Conservation (phyloP, 495 filamentous ascomycete species). For the Hypoxylon rickii region DNA sequence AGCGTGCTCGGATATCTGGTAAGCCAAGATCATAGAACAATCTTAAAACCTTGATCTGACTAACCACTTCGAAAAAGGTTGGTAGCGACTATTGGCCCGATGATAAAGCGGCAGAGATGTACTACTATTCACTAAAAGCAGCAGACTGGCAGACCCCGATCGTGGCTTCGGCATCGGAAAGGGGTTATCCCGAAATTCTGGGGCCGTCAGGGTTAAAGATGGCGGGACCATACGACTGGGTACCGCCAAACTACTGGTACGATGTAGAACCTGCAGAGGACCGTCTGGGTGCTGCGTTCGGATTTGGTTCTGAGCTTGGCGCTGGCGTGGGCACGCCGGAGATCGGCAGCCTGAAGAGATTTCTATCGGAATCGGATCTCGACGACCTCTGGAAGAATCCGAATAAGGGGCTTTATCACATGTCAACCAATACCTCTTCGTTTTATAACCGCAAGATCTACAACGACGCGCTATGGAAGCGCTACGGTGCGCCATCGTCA, state of each 20-base stretch:
- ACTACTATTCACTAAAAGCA: slow-evolving; percentile 51
- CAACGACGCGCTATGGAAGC: slow-evolving; percentile 56
- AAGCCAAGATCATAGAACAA: no score
- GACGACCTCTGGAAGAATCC: slow-evolving; percentile 60
- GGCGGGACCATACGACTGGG: slow-evolving; percentile 70
- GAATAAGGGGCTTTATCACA: slow-evolving; percentile 60
- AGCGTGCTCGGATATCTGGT: slow-evolving; percentile 59
- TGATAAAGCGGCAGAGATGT: slow-evolving; percentile 56
- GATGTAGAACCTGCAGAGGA: slow-evolving; percentile 43
- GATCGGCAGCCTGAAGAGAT: slow-evolving; percentile 56
- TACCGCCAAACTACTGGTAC: slow-evolving; percentile 68
- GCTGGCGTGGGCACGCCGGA: slow-evolving; percentile 67
- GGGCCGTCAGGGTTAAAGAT: slow-evolving; percentile 67
- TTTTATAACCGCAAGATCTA: slow-evolving; percentile 63
- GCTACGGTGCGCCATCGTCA: slow-evolving; percentile 57
- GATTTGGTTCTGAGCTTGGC: slow-evolving; percentile 65
- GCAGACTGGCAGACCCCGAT: slow-evolving; percentile 63
- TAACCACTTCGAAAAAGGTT: no score
- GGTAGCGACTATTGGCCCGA: slow-evolving; percentile 69
- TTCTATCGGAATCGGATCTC: slow-evolving; percentile 56
- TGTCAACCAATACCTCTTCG: slow-evolving; percentile 56
- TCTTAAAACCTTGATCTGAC: no score
- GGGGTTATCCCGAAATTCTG: slow-evolving; percentile 55
- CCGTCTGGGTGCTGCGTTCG: slow-evolving; percentile 60
- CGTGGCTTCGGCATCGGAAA: slow-evolving; percentile 60